Base-by-base conservation (phyloP, 164 flowering plant species). In the Houttuynia cordata region DNA sequence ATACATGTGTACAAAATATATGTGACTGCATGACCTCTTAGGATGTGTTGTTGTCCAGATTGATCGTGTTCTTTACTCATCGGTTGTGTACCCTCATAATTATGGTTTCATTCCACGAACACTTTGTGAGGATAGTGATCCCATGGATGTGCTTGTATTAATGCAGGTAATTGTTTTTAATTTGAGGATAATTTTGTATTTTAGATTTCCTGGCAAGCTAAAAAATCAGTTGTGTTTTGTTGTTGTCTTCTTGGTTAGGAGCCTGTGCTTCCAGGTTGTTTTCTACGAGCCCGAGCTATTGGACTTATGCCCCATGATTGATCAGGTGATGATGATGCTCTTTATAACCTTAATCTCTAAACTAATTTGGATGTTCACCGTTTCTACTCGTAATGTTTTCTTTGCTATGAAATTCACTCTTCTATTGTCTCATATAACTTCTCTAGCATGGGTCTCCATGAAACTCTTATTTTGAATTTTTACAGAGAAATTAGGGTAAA, bases 261-360 rank as follows among this genome's bases (percentile, higher is more conserved):
- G 74, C 95, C 97, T 59, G 83, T 87, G 7, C 64, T 81, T 8
- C 78, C 97, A 67, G 95, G 88, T 45, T 76, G 87, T 51, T 87
- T 81, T 73, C 91, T 90, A 53, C 88, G 91, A 66, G 94, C 94
- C 25, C 88, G 92, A 42, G 95, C 97, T 19, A 85, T 90, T 72
- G 97, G 93, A 60, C 68, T 90, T 40, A 90, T 87, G n/a, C n/a
- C n/a, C n/a, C n/a, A n/a, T n/a, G n/a, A n/a, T n/a, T n/a, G n/a
- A n/a, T n/a, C n/a, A n/a, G n/a, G 97, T n/a, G n/a, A n/a, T n/a
- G n/a, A n/a, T 77, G 97, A 90, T 72, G 94, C 87, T 84, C 94
- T 85, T 40, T 22, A 21, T 23, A 19, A 7, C 51, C 54, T 19
- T 30, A 21, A 20, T 56, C 20, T 25, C 58, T 62, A 18, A 8